These are phyloP conservation scores for Rhizopogon vulgaris DNA, from an alignment of 768 basidiomycete genomes.

Conservation along the genomic window DNA sequence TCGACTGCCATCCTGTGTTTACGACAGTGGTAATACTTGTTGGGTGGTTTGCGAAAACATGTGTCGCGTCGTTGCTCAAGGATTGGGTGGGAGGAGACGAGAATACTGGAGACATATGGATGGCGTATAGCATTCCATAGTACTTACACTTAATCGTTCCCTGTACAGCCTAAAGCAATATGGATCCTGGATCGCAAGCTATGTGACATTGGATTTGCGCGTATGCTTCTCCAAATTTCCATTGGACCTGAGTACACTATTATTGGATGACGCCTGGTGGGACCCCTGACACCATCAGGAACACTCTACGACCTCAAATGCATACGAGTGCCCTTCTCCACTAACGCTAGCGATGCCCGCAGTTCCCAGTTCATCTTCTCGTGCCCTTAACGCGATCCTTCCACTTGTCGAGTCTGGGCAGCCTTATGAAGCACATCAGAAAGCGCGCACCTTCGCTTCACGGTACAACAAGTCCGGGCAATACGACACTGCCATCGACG, in stretches of 20 bases:
- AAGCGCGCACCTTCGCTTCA: conserved; percentile 91
- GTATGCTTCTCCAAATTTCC: no score
- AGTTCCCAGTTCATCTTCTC: conserved; percentile 40
- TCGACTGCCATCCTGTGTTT: conserved; percentile 69
- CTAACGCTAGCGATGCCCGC: conserved; percentile 17
- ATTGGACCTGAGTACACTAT: neutral
- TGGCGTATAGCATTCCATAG: conserved; percentile 76
- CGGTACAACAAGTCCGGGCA: conserved; percentile 78
- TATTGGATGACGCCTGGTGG: neutral
- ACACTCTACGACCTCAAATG: neutral
- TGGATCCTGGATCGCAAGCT: no score
- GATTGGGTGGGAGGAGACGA: conserved; percentile 61
- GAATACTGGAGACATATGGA: conserved; percentile 60
- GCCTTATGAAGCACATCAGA: conserved; percentile 91
- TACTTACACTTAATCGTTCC: neutral
- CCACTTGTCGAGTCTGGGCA: conserved; percentile 68
- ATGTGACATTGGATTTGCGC: no score
- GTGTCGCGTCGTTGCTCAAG: conserved; percentile 53
- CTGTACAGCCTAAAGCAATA: neutral
- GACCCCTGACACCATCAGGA: conserved; percentile 19
- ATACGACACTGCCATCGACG: conserved; percentile 83
- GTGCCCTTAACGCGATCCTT: conserved; percentile 70
- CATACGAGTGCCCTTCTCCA: neutral
- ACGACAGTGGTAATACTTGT: conserved; percentile 69
- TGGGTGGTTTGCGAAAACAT: conserved; percentile 71